Evolutionary conservation across 345 rosid species (phyloP), one percentile per base, ranked within the genome.

Genomic region (Eucalyptus globulus): DNA sequence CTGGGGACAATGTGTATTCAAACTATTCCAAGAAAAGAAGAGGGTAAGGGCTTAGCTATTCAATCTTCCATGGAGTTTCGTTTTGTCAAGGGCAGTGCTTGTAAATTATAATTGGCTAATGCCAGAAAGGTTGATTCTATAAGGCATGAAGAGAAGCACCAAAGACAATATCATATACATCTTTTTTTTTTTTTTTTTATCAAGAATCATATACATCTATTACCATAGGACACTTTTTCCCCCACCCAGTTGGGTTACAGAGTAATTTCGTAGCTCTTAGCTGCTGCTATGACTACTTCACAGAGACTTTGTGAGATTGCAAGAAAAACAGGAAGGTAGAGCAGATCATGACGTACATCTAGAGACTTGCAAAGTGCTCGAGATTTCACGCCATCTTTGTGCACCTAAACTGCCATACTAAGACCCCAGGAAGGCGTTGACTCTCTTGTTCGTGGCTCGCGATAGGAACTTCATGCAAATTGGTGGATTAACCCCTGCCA

Each of bases 401-500:
- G 62, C 27, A 24, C 24, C 0, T 56, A 56, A 56, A 56, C 2
- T 56, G 6, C 13, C 11, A 1, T 13, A 56, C 29, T 56, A 56
- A 56, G 62, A 56, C 27, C 62, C 3, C 29, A 56, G 6, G 62
- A 56, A 56, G 62, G 62, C 0, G 0, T 24, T 0, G 6, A 56
- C 62, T 56, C 27, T 56, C 27, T 56, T 22, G 62, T 56, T 56
- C 1, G 6, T 22, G 27, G 62, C 62, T 56, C 62, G 27, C 3
- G 62, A 56, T 9, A 56, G 13, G 62, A 56, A 56, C 62, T 24
- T 56, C 62, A 56, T 24, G 62, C 62, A 56, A 56, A 56, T 56
- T 21, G 62, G 62, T 9, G 29, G 62, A 56, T 56, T 56, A 56
- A 56, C 62, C 62, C 91, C 89, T 4, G 87, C 92, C 11, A 93